Percentiles rank a stretch among this genome's conserved stretches.
These are phyloP conservation scores for Forsythia viridissima DNA, from an alignment of 257 asterid genomes.

Conservation along the genomic window DNA sequence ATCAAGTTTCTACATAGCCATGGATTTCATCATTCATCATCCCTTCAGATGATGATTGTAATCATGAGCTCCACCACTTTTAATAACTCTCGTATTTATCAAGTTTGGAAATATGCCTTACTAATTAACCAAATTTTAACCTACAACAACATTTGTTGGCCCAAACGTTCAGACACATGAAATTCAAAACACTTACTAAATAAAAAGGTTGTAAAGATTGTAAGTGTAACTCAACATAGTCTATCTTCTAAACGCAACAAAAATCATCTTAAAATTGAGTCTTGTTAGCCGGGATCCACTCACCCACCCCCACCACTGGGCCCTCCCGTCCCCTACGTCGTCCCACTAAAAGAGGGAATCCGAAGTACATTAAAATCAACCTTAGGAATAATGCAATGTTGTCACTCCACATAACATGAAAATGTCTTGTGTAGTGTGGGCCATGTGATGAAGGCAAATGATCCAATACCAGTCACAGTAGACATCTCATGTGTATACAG, in stretches of 20 bases:
- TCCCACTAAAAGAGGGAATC: slow-evolving; percentile 23
- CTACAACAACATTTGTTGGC: background rate
- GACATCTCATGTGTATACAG: background rate
- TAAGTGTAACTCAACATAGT: no score
- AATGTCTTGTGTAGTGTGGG: slow-evolving; percentile 24
- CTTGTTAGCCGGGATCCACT: background rate
- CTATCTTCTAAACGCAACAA: no score
- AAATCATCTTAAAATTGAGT: background rate
- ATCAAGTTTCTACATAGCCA: background rate
- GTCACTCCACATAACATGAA: slow-evolving; percentile 21
- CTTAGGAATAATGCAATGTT: slow-evolving; percentile 32
- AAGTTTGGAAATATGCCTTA: background rate
- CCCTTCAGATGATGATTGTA: background rate
- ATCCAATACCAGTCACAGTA: background rate
- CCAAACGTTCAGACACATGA: no score
- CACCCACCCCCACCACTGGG: background rate
- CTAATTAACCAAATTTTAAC: background rate
- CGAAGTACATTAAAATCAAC: slow-evolving; percentile 21
- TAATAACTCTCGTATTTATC: background rate
- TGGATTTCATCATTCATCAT: background rate
- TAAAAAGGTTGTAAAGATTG: no score
- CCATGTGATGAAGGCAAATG: slow-evolving; percentile 17
- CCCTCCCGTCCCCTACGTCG: background rate
- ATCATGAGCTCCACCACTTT: slow-evolving; percentile 1
- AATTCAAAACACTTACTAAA: no score